phyloP scores from a whole-genome alignment of 805 yeast genomes.

The Wickerhamomyces strasburgensis region DNA sequence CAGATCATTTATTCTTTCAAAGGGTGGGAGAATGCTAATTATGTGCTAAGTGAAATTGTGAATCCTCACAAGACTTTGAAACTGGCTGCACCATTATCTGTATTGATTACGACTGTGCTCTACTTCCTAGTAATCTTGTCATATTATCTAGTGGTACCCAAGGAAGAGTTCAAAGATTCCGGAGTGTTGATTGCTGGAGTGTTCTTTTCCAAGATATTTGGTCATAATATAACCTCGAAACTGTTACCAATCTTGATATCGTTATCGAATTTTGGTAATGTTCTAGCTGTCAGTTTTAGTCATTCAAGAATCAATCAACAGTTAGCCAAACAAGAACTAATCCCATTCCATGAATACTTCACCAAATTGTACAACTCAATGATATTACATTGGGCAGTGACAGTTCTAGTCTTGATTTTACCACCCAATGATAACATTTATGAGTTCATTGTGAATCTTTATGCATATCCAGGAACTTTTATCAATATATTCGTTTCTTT shows the following conservation, averaged over 20 bases:
- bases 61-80: slow-evolving; percentile 53
- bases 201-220: slow-evolving; percentile 54
- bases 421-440: slow-evolving; percentile 65
- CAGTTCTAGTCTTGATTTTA: slow-evolving; percentile 45
- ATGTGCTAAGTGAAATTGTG: slow-evolving; percentile 53
- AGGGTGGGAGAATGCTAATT: slow-evolving; percentile 69
- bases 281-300: slow-evolving; percentile 59
- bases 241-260: slow-evolving; percentile 55
- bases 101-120: slow-evolving; percentile 44
- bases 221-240: slow-evolving; percentile 44
- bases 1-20: slow-evolving; percentile 60
- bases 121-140: slow-evolving; percentile 55
- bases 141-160: slow-evolving; percentile 41
- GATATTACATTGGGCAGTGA: slow-evolving; percentile 49
- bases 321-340: slow-evolving; percentile 42
- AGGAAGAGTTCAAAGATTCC: slow-evolving; percentile 42
- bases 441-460: slow-evolving; percentile 56
- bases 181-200: slow-evolving; percentile 64
- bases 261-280: slow-evolving; percentile 58
- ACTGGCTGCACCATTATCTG: slow-evolving; percentile 59
- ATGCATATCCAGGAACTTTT: slow-evolving; percentile 62
- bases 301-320: slow-evolving; percentile 56
- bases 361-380: slow-evolving; percentile 42
- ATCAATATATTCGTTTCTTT: slow-evolving; percentile 46
- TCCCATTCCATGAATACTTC: slow-evolving; percentile 48